Conservation (phyloP, 805 yeast genomes). For the Naumovozyma dairenensis region DNA sequence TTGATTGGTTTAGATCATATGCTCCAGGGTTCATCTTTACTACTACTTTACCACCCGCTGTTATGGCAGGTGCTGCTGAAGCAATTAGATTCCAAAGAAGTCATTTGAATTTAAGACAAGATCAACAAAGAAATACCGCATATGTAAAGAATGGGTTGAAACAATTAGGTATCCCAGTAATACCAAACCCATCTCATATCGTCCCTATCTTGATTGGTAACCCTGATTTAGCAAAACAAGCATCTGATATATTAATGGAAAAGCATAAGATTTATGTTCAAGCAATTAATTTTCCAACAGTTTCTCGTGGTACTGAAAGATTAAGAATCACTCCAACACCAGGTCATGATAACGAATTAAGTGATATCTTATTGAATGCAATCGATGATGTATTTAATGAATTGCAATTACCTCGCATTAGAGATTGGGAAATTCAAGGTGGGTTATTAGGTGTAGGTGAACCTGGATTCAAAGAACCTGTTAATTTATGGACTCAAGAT, state of each 20-base stretch:
- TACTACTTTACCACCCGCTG: constrained; percentile 93
- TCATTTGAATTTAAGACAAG: constrained; percentile 65
- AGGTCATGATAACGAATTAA: constrained; percentile 71
- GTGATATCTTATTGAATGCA: constrained; percentile 68
- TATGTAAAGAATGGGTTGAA: constrained; percentile 70
- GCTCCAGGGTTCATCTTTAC: constrained; percentile 98
- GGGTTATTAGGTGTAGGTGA: constrained; percentile 91
- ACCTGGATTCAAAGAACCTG: constrained; percentile 34
- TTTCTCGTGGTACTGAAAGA: constrained; percentile 90
- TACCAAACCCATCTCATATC: constrained; percentile 96
- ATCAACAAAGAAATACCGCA: constrained; percentile 76
- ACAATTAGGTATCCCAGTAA: constrained; percentile 78
- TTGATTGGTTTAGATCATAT: constrained; percentile 93
- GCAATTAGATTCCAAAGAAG: constrained; percentile 79
- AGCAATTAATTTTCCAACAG: constrained; percentile 98
- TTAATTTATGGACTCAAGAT: constrained; percentile 81
- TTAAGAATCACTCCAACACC: constrained; percentile 98
- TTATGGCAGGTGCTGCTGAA: constrained; percentile 89
- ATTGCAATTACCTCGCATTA: constrained; percentile 61
- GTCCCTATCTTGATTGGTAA: constrained; percentile 93
- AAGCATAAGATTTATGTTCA: constrained; percentile 88
- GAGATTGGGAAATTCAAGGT: constrained; percentile 70
- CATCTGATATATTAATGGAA: constrained; percentile 79
- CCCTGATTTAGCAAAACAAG: constrained; percentile 83
- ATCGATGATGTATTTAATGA: constrained; percentile 73